Base-by-base conservation (phyloP, 768 basidiomycete species). In the Russula brevipes region DNA sequence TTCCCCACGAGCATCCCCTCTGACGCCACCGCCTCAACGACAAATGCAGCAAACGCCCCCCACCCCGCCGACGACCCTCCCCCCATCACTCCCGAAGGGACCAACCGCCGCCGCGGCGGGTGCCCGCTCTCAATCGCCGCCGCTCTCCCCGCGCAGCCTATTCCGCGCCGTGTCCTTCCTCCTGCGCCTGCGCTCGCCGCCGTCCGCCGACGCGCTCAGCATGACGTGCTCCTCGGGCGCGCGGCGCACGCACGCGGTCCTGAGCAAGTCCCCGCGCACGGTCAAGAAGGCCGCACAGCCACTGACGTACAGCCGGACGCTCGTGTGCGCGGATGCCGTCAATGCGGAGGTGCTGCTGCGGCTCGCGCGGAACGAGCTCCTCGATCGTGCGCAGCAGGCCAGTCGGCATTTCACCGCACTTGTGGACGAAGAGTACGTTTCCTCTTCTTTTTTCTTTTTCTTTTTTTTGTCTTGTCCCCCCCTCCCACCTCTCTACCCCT, bases 351-450 rank as follows among this genome's bases (percentile, higher is more conserved):
- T 59, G 5, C 57, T 66, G 16, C 36, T 66, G 41, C 57, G 57
- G 11, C 47, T 66, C 42, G 57, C 57, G 16, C 62, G 65, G 36
- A 55, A 64, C 35, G 65, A 59, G 5, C 33, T 79, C 59, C 76
- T 91, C 14, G 74, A 91, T 54, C 75, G 85, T 12, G 81, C 78
- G 5, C 81, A 84, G 35, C 79, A 86, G 52, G 72, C 75, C 2
- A 66, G 70, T 9, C 66, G 81, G 19, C 85, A 83, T 16, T 84
- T 80, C 4, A 85, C 85, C 68, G 82, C 82, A 1, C 77, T 91
- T 58, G 80, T 85, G 3, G 83, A 89, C 46, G 89, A 91, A 70
- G 78, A 81, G 89, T 89, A 70, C 51, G 87, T 83, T 24, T 24
- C 35, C 51, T 5, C 31, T 1, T 38, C 36, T 50, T 38, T 54